Evolutionary conservation across 2,329 filamentous ascomycete species (phyloP).

Genomic region (Beauveria sp.): DNA sequence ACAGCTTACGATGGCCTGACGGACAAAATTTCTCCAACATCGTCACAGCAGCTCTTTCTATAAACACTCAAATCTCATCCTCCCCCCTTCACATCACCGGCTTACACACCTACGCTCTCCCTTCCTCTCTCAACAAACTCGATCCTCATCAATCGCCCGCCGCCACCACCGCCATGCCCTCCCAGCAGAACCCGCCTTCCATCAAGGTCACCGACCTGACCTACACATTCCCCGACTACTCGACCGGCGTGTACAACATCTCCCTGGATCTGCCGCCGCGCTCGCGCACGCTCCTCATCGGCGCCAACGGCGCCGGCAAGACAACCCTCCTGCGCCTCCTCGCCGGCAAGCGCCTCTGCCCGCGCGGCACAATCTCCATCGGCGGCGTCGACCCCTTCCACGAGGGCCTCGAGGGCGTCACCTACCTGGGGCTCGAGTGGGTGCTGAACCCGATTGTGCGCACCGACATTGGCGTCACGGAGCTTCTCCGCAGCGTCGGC

Average conservation of each 20-base stretch:
- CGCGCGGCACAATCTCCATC: constrained; percentile 64
- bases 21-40: background rate
- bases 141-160: background rate
- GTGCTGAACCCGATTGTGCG: constrained; percentile 94
- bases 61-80: background rate
- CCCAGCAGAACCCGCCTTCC: constrained; percentile 38
- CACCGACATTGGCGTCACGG: constrained; percentile 85
- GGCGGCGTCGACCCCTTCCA: constrained; percentile 88
- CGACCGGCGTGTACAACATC: constrained; percentile 68
- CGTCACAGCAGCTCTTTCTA: background rate
- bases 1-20: background rate
- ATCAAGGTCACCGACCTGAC: constrained; percentile 70
- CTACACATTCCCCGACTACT: constrained; percentile 83
- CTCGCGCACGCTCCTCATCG: constrained; percentile 84
- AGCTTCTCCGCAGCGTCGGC: constrained; percentile 77
- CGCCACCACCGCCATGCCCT: constrained; percentile 19
- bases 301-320: constrained; percentile 95
- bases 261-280: constrained; percentile 69
- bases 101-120: background rate
- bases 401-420: constrained; percentile 82
- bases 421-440: constrained; percentile 96
- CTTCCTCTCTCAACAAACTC: background rate
- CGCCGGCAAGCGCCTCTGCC: constrained; percentile 88
- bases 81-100: background rate
- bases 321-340: constrained; percentile 92